Base-by-base conservation (phyloP, 495 filamentous ascomycete genomes). In the Xylaria scruposa region DNA sequence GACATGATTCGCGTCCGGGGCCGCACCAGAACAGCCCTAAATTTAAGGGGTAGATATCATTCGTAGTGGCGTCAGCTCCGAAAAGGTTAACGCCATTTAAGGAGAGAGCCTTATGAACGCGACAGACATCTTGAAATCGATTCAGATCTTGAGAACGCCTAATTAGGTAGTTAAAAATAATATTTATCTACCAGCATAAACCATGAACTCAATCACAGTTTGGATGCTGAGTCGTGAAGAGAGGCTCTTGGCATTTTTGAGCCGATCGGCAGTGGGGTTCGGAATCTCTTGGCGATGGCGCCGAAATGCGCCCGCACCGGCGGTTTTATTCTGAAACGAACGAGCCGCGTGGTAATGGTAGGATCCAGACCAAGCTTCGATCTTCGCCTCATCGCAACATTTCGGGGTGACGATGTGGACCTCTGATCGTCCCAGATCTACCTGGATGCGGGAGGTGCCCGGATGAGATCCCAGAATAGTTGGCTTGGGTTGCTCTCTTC, bases 391-490 rank as follows among this genome's bases (percentile, higher is more conserved):
- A 19, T n/a, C 10, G n/a, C 19, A 46, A 47, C 24, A 29, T 29
- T 29, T 24, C 5, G 60, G 24, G 44, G 17, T 7, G 17, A 67
- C 8, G 4, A 33, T 67, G 46, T 53, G 46, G 63, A 21, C 46
- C 19, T 9, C 7, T 7, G 63, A 67, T 67, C 44, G 31, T 53
- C 63, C 24, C 6, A 40, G 63, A 19, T 53, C 17, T 53, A 10
- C 46, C 63, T 53, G 29, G 17, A 67, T 67, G 44, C 19, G 47
- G 63, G 63, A 67, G 63, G 63, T 67, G 63, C 46, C 29, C 21
- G 15, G 63, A 51, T 9, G n/a, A 19, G 46, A 26, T 29, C 4
- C 42, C 29, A 31, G 15, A 66, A 51, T 51, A 19, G 29, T 51
- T 7, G 17, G 24, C 17, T 36, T 58, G 26, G 53, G 17, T 56